A percentile compares a stretch with the other conserved stretches of the same genome.
Evolutionary conservation across 1,139 yeast genomes (phyloP).

Genomic region (Candida albicans): DNA sequence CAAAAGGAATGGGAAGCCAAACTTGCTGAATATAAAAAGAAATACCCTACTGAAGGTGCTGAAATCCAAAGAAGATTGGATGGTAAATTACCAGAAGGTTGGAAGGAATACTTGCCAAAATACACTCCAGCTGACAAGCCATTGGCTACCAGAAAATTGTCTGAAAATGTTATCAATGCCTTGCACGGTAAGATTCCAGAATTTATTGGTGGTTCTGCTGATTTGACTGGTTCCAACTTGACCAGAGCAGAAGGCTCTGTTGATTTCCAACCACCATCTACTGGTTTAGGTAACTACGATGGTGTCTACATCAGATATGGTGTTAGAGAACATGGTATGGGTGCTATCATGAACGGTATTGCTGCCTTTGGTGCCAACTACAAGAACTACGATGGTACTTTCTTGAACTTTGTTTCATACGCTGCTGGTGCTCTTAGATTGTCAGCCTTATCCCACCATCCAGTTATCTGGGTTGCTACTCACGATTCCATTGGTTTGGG

Average conservation of each 20-base stretch:
- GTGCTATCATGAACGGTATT: constrained; percentile 98
- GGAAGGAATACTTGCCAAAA: constrained; percentile 78
- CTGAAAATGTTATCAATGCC: constrained; percentile 75
- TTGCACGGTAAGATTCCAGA: constrained; percentile 76
- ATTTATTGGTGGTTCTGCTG: constrained; percentile 97
- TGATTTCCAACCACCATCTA: constrained; percentile 90
- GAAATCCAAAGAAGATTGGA: constrained; percentile 80
- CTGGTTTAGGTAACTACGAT: constrained; percentile 79
- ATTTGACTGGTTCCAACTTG: constrained; percentile 95
- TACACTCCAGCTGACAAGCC: constrained; percentile 80
- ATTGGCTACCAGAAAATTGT: constrained; percentile 92
- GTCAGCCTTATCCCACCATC: constrained; percentile 91
- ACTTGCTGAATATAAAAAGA: constrained; percentile 60
- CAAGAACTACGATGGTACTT: constrained; percentile 96
- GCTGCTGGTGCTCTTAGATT: constrained; percentile 98
- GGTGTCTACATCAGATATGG: constrained; percentile 98
- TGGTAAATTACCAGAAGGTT: constrained; percentile 79
- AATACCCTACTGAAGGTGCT: constrained; percentile 79
- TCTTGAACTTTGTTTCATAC: constrained; percentile 96
- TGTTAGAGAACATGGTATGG: constrained; percentile 99
- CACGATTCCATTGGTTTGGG: constrained; percentile 99
- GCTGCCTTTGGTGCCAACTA: constrained; percentile 92
- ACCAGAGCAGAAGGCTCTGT: constrained; percentile 83
- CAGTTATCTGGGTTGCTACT: constrained; percentile 96
- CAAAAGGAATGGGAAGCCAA: constrained; percentile 75